Evolutionary conservation across 768 basidiomycete genomes (phyloP), one percentile per base, ranked within the genome.

Genomic region (Lenzites betulinus): DNA sequence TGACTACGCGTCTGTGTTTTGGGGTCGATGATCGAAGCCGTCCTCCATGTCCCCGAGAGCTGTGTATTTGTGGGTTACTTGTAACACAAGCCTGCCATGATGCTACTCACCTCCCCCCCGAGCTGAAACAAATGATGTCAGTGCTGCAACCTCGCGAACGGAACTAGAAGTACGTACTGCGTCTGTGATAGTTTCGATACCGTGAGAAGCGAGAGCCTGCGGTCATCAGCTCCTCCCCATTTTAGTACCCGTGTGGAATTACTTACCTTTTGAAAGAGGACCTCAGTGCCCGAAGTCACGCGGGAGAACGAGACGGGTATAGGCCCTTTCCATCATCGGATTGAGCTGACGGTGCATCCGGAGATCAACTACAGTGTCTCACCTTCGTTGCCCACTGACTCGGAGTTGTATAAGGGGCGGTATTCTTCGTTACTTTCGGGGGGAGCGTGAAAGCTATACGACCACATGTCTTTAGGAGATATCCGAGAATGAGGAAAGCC

Each of bases 1-100:
- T 68, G 64, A 6, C 64, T 65, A 2, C 72, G 70, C 18, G 53
- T 67, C 4, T 57, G 48, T 2, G 64, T 67, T 18, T 44, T 47
- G 2, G 67, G 64, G 53, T 73, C 66, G 30, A 70, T 51, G 22
- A 22, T 60, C 2, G 55, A 51, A 16, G 58, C 23, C 7, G 58
- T n/a, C 44, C 66, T 61, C 28, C 23, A 64, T 7, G 48, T 59
- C 1, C 56, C 56, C 2, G 23, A 25, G 15, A 58, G 25, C 62
- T 58, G n/a, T n/a, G n/a, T n/a, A n/a, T n/a, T n/a, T n/a, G n/a
- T n/a, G n/a, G n/a, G n/a, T n/a, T n/a, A n/a, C n/a, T n/a, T n/a
- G n/a, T n/a, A n/a, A n/a, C n/a, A n/a, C n/a, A n/a, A n/a, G n/a
- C n/a, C n/a, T n/a, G n/a, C n/a, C n/a, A n/a, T n/a, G n/a, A 15